Evolutionary conservation across 441 rosid genomes (phyloP), one percentile per base, ranked within the genome.

Genomic region (Populus trichocarpa): DNA sequence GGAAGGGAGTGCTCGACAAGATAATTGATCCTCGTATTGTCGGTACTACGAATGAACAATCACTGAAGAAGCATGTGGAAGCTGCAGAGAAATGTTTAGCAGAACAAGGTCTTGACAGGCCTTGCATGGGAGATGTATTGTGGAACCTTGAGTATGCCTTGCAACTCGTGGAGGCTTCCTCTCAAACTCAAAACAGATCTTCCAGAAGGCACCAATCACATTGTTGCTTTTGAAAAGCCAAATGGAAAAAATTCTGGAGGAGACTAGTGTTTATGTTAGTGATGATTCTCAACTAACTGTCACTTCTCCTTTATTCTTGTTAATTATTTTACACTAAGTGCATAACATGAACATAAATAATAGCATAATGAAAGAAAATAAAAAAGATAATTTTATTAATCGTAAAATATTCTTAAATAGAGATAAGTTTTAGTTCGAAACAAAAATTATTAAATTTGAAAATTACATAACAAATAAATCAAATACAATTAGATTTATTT

Each of bases 101-200:
- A 3, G 97, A 94, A 23, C 82, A 89, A 6, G 98, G 96, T 0
- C 89, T 87, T 0, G 98, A 91, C 61, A 88, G 96, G 81, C 97
- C 97, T 7, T 76, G 89, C 53, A 95, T 95, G 96, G 97, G 98
- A 72, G 98, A 93, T 79, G 98, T 95, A 30, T 71, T 93, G 69
- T 95, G 97, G 98, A 92, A 93, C 82, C 87, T 93, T 83, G 98
- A 95, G 74, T 93, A 90, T 77, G 98, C 97, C 32, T 80, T 93
- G 83, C 97, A 92, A 86, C 89, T 95, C 64, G 93, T 91, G 81
- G 96, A 90, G 71, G 86, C 95, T 25, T 89, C 87, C 71, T 74
- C 89, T 16, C 81, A 87, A 67, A 78, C 42, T 72, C 82, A 86
- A n/a, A 67, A 79, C 42, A 70, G 86, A 86, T 73, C 46, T 46